Conservation (phyloP, 139 green algal species). For the Limnomonas spitsbergensis region DNA sequence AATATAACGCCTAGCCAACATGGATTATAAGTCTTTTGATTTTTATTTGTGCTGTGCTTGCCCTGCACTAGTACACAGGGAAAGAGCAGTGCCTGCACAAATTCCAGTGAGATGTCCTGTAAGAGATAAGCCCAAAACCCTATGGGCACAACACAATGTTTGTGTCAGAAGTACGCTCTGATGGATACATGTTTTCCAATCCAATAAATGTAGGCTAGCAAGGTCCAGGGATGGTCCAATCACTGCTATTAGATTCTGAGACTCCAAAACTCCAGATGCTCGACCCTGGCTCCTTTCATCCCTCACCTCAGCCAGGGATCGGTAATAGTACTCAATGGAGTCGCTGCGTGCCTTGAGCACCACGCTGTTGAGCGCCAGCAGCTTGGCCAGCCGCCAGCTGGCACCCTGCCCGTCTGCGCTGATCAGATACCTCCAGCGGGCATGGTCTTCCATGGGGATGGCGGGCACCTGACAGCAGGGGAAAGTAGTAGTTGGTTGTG, state of each 20-base stretch:
- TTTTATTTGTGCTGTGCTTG: background rate
- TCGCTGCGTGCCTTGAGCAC: constrained; percentile 28
- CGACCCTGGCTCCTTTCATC: background rate
- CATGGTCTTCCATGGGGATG: constrained; percentile 42
- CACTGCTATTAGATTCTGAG: too few relatives aligned
- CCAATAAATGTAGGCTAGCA: too few relatives aligned
- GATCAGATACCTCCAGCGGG: constrained; percentile 35
- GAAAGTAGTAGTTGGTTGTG: too few relatives aligned
- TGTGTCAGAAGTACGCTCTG: too few relatives aligned
- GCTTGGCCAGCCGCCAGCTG: constrained; percentile 44
- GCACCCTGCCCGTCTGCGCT: constrained; percentile 42
- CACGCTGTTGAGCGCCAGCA: constrained; percentile 38
- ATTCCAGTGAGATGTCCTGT: too few relatives aligned
- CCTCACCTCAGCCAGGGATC: constrained; percentile 14
- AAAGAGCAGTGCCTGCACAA: too few relatives aligned
- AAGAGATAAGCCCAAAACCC: too few relatives aligned
- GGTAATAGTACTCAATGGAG: constrained; percentile 44
- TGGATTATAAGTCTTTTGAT: background rate
- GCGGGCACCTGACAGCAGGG: constrained; percentile 27
- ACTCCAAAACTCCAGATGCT: too few relatives aligned
- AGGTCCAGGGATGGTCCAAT: too few relatives aligned
- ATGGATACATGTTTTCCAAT: too few relatives aligned
- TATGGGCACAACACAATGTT: too few relatives aligned
- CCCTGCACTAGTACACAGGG: background rate
- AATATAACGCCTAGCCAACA: background rate